phyloP scores from a whole-genome alignment of 2,329 filamentous ascomycete genomes.

The Fonsecaea pedrosoi region DNA sequence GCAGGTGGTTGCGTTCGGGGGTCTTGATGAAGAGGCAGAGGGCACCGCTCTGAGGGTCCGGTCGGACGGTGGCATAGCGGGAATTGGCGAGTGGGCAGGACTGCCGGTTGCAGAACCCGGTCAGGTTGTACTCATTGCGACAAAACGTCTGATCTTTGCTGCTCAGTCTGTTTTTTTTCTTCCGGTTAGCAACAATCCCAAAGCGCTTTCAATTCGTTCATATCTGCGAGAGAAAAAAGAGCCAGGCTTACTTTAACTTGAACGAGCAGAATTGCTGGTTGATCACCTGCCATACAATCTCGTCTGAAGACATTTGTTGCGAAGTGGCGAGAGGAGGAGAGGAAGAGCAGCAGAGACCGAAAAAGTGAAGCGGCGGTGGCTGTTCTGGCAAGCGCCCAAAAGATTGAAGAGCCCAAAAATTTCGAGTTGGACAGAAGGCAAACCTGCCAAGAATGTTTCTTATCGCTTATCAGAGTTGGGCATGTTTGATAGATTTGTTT shows the following conservation, averaged over 20 bases:
- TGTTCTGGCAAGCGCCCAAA: constrained; percentile 3
- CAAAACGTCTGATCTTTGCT: constrained; percentile 92
- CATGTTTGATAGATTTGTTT: constrained; percentile 12
- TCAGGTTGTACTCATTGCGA: constrained; percentile 91
- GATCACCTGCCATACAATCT: constrained; percentile 97
- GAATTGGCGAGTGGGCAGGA: constrained; percentile 90
- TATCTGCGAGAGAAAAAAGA: neutral
- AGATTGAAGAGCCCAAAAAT: constrained; percentile 20
- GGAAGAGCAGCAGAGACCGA: neutral
- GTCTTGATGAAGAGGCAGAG: constrained; percentile 98
- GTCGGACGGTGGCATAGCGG: constrained; percentile 88
- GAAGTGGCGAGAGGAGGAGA: neutral
- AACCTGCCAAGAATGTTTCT: constrained; percentile 21
- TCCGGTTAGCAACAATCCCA: constrained; percentile 17
- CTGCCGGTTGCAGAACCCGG: constrained; percentile 82
- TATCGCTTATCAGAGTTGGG: constrained; percentile 25
- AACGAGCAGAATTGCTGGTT: constrained; percentile 95
- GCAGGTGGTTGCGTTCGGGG: constrained; percentile 84
- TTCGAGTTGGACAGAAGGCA: constrained; percentile 1
- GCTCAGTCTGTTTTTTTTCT: constrained; percentile 59
- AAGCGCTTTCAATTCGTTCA: neutral
- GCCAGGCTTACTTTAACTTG: constrained; percentile 77
- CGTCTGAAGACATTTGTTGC: constrained; percentile 79
- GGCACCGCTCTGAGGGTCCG: constrained; percentile 77
- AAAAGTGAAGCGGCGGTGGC: constrained; percentile 3